Evolutionary conservation across 169 alveolate species (phyloP), one percentile per base, ranked within the genome.

Genomic region (Cryptosporidium ubiquitum): DNA sequence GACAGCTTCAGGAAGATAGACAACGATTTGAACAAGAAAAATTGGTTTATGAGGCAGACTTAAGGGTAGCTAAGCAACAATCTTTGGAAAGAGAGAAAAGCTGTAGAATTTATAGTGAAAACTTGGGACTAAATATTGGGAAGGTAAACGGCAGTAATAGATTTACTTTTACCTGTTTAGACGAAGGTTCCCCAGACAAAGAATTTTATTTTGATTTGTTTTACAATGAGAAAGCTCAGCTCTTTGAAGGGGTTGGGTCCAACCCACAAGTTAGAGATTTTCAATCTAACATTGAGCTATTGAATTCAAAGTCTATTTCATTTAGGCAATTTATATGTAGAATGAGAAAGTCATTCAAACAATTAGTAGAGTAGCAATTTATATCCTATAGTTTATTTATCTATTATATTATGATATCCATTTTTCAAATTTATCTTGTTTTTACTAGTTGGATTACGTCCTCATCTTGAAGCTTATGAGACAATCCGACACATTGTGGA

Each of bases 401-500:
- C 14, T 68, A 68, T 14, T 18, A 29, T 68, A 49, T 68, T 16
- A 16, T 5, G 0, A 1, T 7, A 84, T 31, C 60, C 57, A 58
- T 49, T 26, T 20, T 37, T 31, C 37, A 40, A 31, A 7, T n/a
- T 26, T 58, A 68, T 70, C 92, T 91, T 74, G 95, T 94, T 84
- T 95, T 95, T 14, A 95, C 91, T 26, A 96, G 92, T 84, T 95
- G 95, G 9, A 96, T 91, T 40, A 96, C 97, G 92, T 96, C 98
- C 86, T 95, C 97, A 92, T 96, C 98, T 29, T 91, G 69, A 20
- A 96, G 84, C 37, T 70, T 85, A 85, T 96, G 98, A 39, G 92
- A 91, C 31, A 94, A 84, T 29, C 98, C 97, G 23, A 94, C 95
- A 79, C 93, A 94, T 55, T 95, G 95, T n/a, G 98, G 97, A 86